phyloP scores from a whole-genome alignment of 2,329 filamentous ascomycete genomes.

The Aspergillus jensenii region DNA sequence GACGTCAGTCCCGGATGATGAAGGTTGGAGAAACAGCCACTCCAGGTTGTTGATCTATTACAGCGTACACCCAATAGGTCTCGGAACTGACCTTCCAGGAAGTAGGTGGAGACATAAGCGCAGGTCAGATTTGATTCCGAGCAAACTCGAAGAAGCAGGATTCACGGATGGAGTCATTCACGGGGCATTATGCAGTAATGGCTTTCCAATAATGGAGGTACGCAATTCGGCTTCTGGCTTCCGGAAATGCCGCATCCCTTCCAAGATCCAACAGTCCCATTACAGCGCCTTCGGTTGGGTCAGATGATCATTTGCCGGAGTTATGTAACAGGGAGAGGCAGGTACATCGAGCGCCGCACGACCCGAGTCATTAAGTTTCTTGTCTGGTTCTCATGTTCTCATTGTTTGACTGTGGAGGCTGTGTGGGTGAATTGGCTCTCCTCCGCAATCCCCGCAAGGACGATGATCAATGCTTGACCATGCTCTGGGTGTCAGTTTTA shows the following conservation, averaged over 20 bases:
- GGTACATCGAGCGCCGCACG: neutral
- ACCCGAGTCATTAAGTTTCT: neutral
- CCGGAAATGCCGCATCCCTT: neutral
- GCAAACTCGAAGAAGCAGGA: neutral
- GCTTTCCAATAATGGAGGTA: neutral
- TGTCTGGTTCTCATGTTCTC: neutral
- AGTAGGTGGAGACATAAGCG: neutral
- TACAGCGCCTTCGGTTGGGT: neutral
- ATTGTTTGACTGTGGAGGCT: neutral
- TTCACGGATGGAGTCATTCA: neutral
- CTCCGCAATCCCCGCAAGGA: neutral
- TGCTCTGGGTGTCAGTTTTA: neutral
- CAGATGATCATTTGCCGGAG: neutral
- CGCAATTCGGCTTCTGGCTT: neutral
- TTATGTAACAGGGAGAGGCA: neutral
- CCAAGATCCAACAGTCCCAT: neutral
- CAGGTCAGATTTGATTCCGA: neutral
- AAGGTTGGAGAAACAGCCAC: neutral
- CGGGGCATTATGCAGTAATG: neutral
- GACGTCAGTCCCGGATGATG: neutral
- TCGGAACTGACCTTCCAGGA: neutral
- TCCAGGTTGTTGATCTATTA: neutral
- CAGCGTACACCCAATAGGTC: neutral
- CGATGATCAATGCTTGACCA: neutral
- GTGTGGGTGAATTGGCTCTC: neutral